Base-by-base conservation (phyloP, 2,329 filamentous ascomycete species). In the Cordyceps cicadae region DNA sequence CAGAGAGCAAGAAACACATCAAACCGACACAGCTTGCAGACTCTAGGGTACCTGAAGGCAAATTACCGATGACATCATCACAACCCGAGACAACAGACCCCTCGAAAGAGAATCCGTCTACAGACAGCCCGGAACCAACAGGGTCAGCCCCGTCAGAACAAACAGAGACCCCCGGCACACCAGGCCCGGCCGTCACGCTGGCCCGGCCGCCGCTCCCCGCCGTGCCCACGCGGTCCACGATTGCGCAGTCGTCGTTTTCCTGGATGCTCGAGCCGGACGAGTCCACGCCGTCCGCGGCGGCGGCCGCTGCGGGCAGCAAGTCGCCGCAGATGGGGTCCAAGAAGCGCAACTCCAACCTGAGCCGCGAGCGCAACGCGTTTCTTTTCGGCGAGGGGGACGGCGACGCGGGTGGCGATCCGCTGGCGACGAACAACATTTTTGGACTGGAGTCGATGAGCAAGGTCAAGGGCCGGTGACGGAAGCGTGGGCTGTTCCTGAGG, bases 191-290 rank as follows among this genome's bases (percentile, higher is more conserved):
- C 66, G 4, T 71, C 63, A 59, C 67, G 68, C 52, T 72, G 63
- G 65, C 74, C 81, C 14, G 56, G 12, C 48, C 56, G 7, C 37
- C 37, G 11, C 21, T 54, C 17, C 32, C 54, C 19, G 54, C 50
- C 2, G 79, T 85, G 17, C 84, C 83, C 0, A 84, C 84, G 21
- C 80, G 87, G 24, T 88, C 87, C 3, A 84, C 81, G 0, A 78
- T 91, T 39, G 87, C 87, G 1, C 87, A 89, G 65, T 90, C 88
- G 8, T 88, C 86, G 4, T 92, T 90, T 70, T 86, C 88, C 1
- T 91, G 87, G 87, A 92, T 92, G 87, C 77, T 92, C 2, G 85
- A 86, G 65, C 81, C 81, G 3, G 80, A 82, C 64, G 69, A 76
- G 59, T 70, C 75, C 0, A 61, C 53, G 12, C 66, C 62, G 46